These are phyloP conservation scores for Russula emetica DNA, from an alignment of 768 basidiomycete genomes.

Conservation along the genomic window DNA sequence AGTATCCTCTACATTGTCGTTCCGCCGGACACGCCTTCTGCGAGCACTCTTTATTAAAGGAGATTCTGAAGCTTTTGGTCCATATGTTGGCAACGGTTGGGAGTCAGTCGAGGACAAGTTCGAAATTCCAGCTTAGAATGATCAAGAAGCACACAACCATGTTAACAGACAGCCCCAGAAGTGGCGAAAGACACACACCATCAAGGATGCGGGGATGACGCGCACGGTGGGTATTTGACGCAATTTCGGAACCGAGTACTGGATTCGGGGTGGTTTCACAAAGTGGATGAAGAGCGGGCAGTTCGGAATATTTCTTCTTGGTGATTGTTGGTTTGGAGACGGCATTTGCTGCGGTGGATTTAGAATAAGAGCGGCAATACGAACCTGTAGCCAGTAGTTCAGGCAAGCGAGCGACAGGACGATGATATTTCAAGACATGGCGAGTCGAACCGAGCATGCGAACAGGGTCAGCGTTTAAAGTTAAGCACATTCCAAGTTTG, in stretches of 20 bases:
- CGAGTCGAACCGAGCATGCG: conserved; percentile 7
- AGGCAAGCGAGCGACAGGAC: background rate
- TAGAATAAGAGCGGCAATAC: background rate
- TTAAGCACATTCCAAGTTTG: conserved; percentile 7
- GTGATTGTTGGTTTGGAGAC: conserved; percentile 32
- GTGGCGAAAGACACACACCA: conserved; percentile 9
- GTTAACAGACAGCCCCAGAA: background rate
- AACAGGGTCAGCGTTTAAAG: background rate
- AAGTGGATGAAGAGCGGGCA: conserved; percentile 47
- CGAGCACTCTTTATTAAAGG: background rate
- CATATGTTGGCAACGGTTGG: background rate
- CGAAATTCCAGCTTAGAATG: background rate
- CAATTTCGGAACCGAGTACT: conserved; percentile 34
- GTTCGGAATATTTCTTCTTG: conserved; percentile 52
- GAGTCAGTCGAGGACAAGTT: background rate
- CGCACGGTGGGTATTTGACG: background rate
- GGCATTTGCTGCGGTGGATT: background rate
- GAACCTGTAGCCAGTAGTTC: background rate
- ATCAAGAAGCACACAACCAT: too few species aligned
- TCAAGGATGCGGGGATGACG: background rate
- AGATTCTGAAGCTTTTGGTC: background rate
- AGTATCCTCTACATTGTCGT: background rate
- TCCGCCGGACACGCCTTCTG: conserved; percentile 1
- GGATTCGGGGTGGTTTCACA: conserved; percentile 43
- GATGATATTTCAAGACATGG: conserved; percentile 10